Percentiles rank a stretch among this genome's conserved stretches.
These are phyloP conservation scores for Bipolaris gigantea DNA, from an alignment of 2,329 filamentous ascomycete genomes.

Conservation along the genomic window DNA sequence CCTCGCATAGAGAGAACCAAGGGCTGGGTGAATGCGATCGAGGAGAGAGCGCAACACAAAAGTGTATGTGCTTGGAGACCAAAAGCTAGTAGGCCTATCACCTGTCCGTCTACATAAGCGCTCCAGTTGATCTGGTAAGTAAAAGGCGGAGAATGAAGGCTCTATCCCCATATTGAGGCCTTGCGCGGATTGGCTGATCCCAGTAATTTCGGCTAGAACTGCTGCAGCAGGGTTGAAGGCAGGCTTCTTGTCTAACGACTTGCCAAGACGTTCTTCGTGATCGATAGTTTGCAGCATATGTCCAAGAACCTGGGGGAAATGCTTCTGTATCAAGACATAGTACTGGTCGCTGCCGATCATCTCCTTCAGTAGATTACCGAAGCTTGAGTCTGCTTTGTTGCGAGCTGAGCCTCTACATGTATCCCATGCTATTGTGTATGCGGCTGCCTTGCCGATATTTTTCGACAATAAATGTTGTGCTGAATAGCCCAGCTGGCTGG, in stretches of 20 bases:
- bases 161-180: conserved; percentile 78
- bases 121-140: conserved; percentile 73
- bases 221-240: conserved; percentile 62
- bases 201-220: conserved; percentile 69
- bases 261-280: conserved; percentile 36
- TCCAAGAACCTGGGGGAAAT: conserved; percentile 77
- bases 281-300: conserved; percentile 71
- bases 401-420: conserved; percentile 51
- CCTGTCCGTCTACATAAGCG: conserved; percentile 72
- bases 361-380: conserved; percentile 69
- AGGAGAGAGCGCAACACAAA: conserved; percentile 77
- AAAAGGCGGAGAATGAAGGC: conserved; percentile 79
- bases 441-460: conserved; percentile 77
- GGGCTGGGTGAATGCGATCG: conserved; percentile 76
- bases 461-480: conserved; percentile 50
- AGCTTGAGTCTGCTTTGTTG: conserved; percentile 53
- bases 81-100: conserved; percentile 65
- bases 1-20: conserved; percentile 85
- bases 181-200: conserved; percentile 65
- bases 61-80: conserved; percentile 74
- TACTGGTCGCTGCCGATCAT: conserved; percentile 69
- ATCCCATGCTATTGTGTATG: conserved; percentile 82
- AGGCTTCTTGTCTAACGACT: conserved; percentile 61
- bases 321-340: conserved; percentile 62
- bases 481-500: conserved; percentile 46